Base-by-base conservation (phyloP, 768 basidiomycete species). In the Crepidotus variabilis region DNA sequence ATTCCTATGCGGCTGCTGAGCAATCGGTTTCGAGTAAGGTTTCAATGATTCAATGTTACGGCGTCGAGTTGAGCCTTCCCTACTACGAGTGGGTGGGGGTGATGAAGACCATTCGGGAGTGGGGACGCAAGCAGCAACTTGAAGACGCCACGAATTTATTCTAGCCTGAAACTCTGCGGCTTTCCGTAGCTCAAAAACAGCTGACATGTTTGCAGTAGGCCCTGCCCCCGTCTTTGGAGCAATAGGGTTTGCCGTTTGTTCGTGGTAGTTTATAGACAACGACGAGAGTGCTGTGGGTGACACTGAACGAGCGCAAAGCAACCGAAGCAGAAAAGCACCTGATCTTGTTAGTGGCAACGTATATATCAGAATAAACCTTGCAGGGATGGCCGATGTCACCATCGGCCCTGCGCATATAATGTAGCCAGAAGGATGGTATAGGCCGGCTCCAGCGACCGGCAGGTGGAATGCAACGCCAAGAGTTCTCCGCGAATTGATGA, bases 101-200 rank as follows among this genome's bases (percentile, higher is more conserved):
- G 39, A 20, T 11, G 39, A 20, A 11, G 39, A 43, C 4, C 13
- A 20, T 43, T 43, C 18, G 39, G 39, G 11, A 43, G 91, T 88
- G 92, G 91, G 89, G 84, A 80, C 57, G 81, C 83, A 21, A 93
- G 89, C 66, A 78, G 91, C 35, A 90, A 87, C 63, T 90, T 92
- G 61, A 82, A 92, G 11, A 85, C 87, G 0, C 90, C 91, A 0
- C 68, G 87, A 6, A 86, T 87, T 1, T 88, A 43, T 43, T 20
- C 39, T 14, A 11, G 18, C 18, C 2, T 43, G 18, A 11, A 43
- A 43, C 2, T 43, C 39, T 20, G 18, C 18, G 11, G 14, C 39
- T 43, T 43, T 43, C 5, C 39, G 18, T 14, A 43, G 39, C 18
- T 43, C 39, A 28, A 28, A 28, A 28, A 28, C 8, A 28, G 28